phyloP scores from a whole-genome alignment of 768 basidiomycete species.

The Panellus pusillus region DNA sequence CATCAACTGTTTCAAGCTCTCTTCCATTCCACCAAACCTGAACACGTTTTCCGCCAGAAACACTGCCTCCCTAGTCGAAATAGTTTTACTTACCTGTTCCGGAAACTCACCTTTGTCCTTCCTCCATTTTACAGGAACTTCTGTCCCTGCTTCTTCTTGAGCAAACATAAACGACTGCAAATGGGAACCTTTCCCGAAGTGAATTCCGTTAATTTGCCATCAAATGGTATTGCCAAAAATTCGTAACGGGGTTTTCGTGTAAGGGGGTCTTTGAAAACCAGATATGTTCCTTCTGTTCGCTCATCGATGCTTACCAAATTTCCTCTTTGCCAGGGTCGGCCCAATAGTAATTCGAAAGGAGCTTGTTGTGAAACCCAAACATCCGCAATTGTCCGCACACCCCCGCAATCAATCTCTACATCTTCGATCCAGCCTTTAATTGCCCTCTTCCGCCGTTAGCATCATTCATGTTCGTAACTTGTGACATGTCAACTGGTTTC shows the following conservation, averaged over 20 bases:
- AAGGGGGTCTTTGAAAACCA: constrained; percentile 19
- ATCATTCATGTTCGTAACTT: constrained; percentile 10
- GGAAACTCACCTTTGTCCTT: too few species aligned
- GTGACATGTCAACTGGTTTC: constrained; percentile 5
- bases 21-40: too few species aligned
- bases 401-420: constrained; percentile 24
- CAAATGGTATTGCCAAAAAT: constrained; percentile 4
- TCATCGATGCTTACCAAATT: constrained; percentile 26
- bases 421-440: constrained; percentile 23
- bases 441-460: constrained; percentile 28
- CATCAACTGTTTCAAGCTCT: too few species aligned
- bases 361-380: constrained; percentile 22
- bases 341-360: constrained; percentile 4
- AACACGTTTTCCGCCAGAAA: too few species aligned
- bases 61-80: too few species aligned
- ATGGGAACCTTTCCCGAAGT: not conserved
- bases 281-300: constrained; percentile 24
- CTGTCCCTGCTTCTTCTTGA: too few species aligned
- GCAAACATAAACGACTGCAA: not conserved
- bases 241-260: constrained; percentile 7
- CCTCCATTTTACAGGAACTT: too few species aligned
- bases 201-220: constrained; percentile 3
- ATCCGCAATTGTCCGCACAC: constrained; percentile 20
- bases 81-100: too few species aligned
- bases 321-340: constrained; percentile 20